phyloP scores from a whole-genome alignment of 768 basidiomycete species.

The Cytidiella melzeri region DNA sequence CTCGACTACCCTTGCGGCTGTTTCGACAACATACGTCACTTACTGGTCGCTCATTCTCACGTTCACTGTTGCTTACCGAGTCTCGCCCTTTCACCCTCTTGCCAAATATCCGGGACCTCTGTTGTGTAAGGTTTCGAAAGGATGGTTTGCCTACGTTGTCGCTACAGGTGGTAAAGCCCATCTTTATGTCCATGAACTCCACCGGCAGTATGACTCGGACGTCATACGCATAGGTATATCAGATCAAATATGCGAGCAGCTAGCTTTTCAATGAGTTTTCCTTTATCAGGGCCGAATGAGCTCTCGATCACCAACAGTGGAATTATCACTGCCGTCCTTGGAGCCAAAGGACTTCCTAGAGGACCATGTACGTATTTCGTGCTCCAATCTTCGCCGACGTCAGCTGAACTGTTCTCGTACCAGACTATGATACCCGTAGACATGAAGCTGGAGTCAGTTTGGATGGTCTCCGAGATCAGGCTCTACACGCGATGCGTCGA shows the following conservation, averaged over 20 bases:
- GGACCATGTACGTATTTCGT: constrained; percentile 9
- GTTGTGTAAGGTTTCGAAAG: constrained; percentile 13
- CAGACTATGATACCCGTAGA: constrained; percentile 12
- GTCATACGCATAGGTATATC: constrained; percentile 8
- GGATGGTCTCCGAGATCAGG: constrained; percentile 9
- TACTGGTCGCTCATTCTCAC: constrained; percentile 6
- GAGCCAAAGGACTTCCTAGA: constrained; percentile 9
- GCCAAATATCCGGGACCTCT: constrained; percentile 12
- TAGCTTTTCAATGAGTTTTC: not conserved
- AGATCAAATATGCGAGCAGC: too few species aligned
- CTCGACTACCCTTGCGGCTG: not conserved
- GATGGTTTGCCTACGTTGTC: constrained; percentile 7
- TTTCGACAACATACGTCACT: not conserved
- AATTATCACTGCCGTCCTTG: constrained; percentile 2
- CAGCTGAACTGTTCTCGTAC: not conserved
- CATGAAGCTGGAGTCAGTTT: constrained; percentile 10
- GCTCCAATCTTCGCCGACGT: not conserved
- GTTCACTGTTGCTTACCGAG: constrained; percentile 6
- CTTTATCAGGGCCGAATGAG: constrained; percentile 10
- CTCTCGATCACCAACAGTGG: constrained; percentile 8
- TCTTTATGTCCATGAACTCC: constrained; percentile 8
- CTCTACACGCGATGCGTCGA: constrained; percentile 7
- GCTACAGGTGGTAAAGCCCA: constrained; percentile 2
- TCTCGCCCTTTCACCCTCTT: constrained; percentile 12
- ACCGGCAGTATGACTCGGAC: constrained; percentile 8